Conservation (phyloP, 2,329 filamentous ascomycete species). For the Curvularia hawaiiensis region DNA sequence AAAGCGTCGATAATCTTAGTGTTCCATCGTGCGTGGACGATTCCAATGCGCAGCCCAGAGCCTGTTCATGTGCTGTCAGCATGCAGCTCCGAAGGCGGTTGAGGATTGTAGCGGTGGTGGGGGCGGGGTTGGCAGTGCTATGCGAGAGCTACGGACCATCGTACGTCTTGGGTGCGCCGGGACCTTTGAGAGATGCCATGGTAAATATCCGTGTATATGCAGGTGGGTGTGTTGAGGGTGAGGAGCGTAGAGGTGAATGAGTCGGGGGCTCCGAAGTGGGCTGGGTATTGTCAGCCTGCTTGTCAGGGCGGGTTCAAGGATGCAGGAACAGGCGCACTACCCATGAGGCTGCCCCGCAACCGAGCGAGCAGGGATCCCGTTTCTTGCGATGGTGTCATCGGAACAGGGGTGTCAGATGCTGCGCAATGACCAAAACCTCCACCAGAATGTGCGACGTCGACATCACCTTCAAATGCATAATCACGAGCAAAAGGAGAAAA, state of each 20-base stretch:
- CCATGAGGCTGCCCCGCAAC: slow-evolving; percentile 24
- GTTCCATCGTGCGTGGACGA: slow-evolving; percentile 98
- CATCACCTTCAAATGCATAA: background rate
- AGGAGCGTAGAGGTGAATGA: background rate
- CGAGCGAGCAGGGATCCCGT: slow-evolving; percentile 16
- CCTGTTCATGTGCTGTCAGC: slow-evolving; percentile 40
- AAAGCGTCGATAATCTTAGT: slow-evolving; percentile 83
- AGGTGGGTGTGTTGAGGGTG: background rate
- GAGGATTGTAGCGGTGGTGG: background rate
- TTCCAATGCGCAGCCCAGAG: slow-evolving; percentile 80
- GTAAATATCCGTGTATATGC: background rate
- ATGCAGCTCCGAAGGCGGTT: background rate
- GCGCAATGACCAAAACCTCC: background rate
- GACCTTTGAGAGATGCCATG: slow-evolving; percentile 66
- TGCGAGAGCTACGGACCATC: slow-evolving; percentile 55
- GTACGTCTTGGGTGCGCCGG: slow-evolving; percentile 61
- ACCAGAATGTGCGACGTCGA: background rate
- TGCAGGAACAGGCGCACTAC: slow-evolving; percentile 30
- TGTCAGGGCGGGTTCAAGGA: slow-evolving; percentile 24
- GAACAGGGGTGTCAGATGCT: slow-evolving; percentile 11
- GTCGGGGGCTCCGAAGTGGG: slow-evolving; percentile 3
- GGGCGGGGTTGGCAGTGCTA: slow-evolving; percentile 6
- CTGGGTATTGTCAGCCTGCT: background rate
- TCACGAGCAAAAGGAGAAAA: background rate
- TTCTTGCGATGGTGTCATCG: slow-evolving; percentile 22